A percentile compares a stretch with the other conserved stretches of the same genome.
These are phyloP conservation scores for Cordyceps tenuipes DNA, from an alignment of 2,329 filamentous ascomycete genomes.

Conservation along the genomic window DNA sequence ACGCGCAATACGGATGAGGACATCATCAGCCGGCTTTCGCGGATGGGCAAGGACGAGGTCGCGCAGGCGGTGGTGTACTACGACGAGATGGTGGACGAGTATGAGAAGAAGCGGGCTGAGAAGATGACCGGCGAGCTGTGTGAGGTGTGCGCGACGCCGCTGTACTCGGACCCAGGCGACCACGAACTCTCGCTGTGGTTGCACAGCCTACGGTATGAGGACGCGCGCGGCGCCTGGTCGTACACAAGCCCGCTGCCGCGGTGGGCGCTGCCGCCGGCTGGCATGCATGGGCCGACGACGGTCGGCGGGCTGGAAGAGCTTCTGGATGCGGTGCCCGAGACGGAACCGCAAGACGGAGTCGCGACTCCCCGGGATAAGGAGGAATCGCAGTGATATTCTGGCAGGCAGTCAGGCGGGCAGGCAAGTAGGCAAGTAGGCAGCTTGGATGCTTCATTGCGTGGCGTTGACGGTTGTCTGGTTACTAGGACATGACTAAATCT, in stretches of 20 bases:
- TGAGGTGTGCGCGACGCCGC: conserved; percentile 70
- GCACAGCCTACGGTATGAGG: conserved; percentile 85
- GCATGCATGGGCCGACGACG: conserved; percentile 61
- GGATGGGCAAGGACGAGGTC: conserved; percentile 91
- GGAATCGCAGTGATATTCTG: background rate
- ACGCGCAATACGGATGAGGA: conserved; percentile 73
- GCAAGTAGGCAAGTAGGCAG: background rate
- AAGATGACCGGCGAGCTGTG: conserved; percentile 84
- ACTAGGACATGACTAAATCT: background rate
- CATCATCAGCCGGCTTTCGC: conserved; percentile 73
- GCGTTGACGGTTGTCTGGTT: background rate
- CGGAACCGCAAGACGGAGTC: conserved; percentile 23
- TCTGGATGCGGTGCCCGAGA: conserved; percentile 39
- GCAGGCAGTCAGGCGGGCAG: background rate
- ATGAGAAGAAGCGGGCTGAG: conserved; percentile 85
- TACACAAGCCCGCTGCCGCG: conserved; percentile 76
- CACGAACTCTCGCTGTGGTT: conserved; percentile 92
- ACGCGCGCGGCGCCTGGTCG: conserved; percentile 72
- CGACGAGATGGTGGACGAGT: conserved; percentile 84
- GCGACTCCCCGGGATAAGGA: conserved; percentile 33
- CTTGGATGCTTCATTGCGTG: background rate
- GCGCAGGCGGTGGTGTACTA: conserved; percentile 89
- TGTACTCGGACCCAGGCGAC: conserved; percentile 85
- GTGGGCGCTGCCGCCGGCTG: conserved; percentile 79
- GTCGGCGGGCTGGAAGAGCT: conserved; percentile 54